phyloP scores from a whole-genome alignment of 495 filamentous ascomycete genomes.

The Aspergillus conjunctus region DNA sequence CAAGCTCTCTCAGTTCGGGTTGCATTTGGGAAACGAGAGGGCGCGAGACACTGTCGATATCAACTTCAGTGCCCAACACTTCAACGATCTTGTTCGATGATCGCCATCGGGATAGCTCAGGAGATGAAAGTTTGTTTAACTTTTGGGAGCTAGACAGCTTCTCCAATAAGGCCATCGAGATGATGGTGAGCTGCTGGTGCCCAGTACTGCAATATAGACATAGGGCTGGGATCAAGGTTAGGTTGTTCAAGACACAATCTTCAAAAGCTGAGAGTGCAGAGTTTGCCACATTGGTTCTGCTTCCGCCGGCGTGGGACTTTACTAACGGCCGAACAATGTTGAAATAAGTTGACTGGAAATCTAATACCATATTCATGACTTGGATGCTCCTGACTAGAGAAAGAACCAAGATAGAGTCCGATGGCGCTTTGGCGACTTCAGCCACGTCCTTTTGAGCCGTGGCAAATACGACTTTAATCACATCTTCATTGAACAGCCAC shows the following conservation, averaged over 20 bases:
- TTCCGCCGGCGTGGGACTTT: conserved; percentile 53
- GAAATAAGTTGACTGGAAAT: conserved; percentile 87
- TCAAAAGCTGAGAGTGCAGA: conserved; percentile 81
- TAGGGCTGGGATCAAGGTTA: conserved; percentile 73
- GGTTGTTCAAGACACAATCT: conserved; percentile 81
- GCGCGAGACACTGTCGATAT: conserved; percentile 67
- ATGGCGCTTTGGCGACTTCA: conserved; percentile 64
- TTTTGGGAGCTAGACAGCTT: conserved; percentile 81
- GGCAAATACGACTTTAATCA: conserved; percentile 74
- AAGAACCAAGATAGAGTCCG: conserved; percentile 74
- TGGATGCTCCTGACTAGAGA: conserved; percentile 74
- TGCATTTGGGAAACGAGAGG: conserved; percentile 68
- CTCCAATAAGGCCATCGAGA: conserved; percentile 76
- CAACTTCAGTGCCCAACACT: conserved; percentile 69
- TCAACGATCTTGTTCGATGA: conserved; percentile 77
- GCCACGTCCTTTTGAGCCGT: conserved; percentile 70
- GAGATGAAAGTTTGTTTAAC: conserved; percentile 58
- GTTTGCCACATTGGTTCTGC: conserved; percentile 60
- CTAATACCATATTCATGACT: conserved; percentile 76
- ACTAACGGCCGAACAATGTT: conserved; percentile 80
- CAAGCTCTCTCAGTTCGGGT: conserved; percentile 61
- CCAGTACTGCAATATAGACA: conserved; percentile 82
- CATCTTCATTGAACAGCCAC: conserved; percentile 94
- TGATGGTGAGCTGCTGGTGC: conserved; percentile 72
- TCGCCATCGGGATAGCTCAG: conserved; percentile 51